Base-by-base conservation (phyloP, 805 yeast species). In the Lipomyces oligophaga region DNA sequence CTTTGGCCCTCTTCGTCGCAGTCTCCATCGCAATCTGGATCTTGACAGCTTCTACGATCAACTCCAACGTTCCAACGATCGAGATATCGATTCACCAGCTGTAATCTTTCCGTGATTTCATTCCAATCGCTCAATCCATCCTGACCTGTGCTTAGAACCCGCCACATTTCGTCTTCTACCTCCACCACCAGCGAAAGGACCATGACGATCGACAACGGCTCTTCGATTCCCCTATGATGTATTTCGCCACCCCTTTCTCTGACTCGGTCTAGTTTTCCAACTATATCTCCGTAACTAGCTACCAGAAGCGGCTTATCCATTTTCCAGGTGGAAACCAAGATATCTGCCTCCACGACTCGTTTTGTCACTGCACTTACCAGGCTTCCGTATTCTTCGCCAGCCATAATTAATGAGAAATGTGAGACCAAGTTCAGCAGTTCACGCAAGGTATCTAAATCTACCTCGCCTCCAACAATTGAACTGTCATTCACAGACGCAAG, bases 311-410 rank as follows among this genome's bases (percentile, higher is more conserved):
- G 35, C 20, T 34, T 34, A 31, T 20, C 21, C 36, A 37, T n/a
- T n/a, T n/a, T 5, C 16, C 37, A 32, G 21, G 46, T 21, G 4
- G 39, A 43, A 5, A 11, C 18, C 5, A 46, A 27, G 28, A 46
- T 41, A 19, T 46, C 51, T 6, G 51, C 51, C 33, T 41, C 43
- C 13, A 46, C 27, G 11, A 43, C 24, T 19, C 42, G 43, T 21
- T 45, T 43, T 8, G 37, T 38, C 28, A 38, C 28, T 11, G 38
- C 38, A 22, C 46, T 34, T 28, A 46, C 20, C 26, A 30, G 15
- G 18, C 28, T 37, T 4, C n/a, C 36, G 27, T 18, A 30, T 5
- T 11, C 28, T 2, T 20, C 42, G 21, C 18, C 40, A 8, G 34
- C 28, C n/a, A 13, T 20, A 4, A 18, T 3, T 6, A 46, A 27